Conservation (phyloP, 768 basidiomycete genomes). For the Galerina marginata region DNA sequence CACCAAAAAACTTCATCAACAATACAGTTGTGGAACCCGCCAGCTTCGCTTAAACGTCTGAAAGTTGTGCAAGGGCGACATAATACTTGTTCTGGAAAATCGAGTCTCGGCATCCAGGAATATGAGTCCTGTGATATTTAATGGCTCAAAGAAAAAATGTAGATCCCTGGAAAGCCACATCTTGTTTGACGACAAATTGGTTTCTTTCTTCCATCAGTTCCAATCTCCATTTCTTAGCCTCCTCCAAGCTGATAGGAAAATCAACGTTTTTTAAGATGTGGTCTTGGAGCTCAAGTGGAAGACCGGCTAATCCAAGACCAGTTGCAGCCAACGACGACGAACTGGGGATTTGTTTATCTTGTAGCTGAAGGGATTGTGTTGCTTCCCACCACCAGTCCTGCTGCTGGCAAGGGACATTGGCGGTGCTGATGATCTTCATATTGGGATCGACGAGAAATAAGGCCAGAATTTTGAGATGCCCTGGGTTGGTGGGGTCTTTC, state of each 20-base stretch:
- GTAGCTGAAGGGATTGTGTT: conserved; percentile 5
- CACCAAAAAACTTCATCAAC: too few species aligned
- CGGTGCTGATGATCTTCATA: conserved; percentile 33
- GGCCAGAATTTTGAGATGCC: conserved; percentile 48
- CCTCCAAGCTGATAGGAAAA: conserved; percentile 30
- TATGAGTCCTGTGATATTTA: background rate
- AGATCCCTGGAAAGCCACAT: conserved; percentile 11
- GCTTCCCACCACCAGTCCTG: conserved; percentile 36
- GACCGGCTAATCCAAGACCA: conserved; percentile 4
- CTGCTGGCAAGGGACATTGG: conserved; percentile 36
- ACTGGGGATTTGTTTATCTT: background rate
- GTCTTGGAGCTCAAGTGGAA: conserved; percentile 21
- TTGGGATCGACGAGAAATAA: conserved; percentile 48
- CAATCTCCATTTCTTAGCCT: conserved; percentile 31
- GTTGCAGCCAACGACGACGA: too few species aligned
- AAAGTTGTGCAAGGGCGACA: too few species aligned
- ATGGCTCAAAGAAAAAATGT: conserved; percentile 32
- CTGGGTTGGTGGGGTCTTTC: conserved; percentile 42
- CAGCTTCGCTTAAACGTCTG: too few species aligned
- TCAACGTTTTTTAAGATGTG: conserved; percentile 21
- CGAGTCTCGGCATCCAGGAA: too few species aligned
- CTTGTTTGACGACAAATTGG: conserved; percentile 21
- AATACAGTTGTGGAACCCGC: too few species aligned
- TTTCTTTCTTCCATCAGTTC: conserved; percentile 39
- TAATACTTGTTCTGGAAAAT: too few species aligned